These are phyloP conservation scores for Macrophomina pseudophaseolina DNA, from an alignment of 2,329 filamentous ascomycete genomes.

Conservation along the genomic window DNA sequence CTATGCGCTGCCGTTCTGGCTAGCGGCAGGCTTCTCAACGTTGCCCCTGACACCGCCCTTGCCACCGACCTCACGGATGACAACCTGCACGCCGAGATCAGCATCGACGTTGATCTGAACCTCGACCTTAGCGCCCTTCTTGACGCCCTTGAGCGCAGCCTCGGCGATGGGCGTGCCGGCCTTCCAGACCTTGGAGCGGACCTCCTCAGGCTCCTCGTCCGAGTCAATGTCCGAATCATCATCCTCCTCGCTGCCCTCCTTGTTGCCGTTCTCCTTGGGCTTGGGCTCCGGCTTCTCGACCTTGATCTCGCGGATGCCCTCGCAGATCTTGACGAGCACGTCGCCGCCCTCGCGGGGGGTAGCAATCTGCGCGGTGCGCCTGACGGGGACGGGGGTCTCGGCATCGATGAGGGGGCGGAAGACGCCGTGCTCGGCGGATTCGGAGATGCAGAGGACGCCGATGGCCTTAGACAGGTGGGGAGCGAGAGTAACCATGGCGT, in stretches of 20 bases:
- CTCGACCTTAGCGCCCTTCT: slow-evolving; percentile 90
- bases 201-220: slow-evolving; percentile 78
- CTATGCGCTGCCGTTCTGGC: slow-evolving; percentile 26
- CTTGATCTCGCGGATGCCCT: slow-evolving; percentile 90
- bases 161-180: slow-evolving; percentile 82
- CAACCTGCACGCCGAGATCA: slow-evolving; percentile 79
- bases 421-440: slow-evolving; percentile 64
- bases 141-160: slow-evolving; percentile 79
- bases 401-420: slow-evolving; percentile 83
- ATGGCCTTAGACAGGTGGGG: slow-evolving; percentile 89
- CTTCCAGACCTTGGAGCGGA: slow-evolving; percentile 91
- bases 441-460: slow-evolving; percentile 74
- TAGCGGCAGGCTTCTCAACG: slow-evolving; percentile 23
- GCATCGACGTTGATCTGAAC: slow-evolving; percentile 86
- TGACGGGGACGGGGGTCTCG: slow-evolving; percentile 88
- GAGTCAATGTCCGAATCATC: slow-evolving; percentile 50
- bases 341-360: slow-evolving; percentile 83
- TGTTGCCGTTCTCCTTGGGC: slow-evolving; percentile 68
- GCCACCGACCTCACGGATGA: slow-evolving; percentile 82
- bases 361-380: slow-evolving; percentile 78
- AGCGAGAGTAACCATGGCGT: slow-evolving; percentile 92
- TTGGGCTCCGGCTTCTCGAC: slow-evolving; percentile 86
- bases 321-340: slow-evolving; percentile 84
- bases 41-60: slow-evolving; percentile 80
- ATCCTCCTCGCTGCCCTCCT: slow-evolving; percentile 65